phyloP scores from a whole-genome alignment of 2,329 filamentous ascomycete genomes.

The Aspergillus sp. region DNA sequence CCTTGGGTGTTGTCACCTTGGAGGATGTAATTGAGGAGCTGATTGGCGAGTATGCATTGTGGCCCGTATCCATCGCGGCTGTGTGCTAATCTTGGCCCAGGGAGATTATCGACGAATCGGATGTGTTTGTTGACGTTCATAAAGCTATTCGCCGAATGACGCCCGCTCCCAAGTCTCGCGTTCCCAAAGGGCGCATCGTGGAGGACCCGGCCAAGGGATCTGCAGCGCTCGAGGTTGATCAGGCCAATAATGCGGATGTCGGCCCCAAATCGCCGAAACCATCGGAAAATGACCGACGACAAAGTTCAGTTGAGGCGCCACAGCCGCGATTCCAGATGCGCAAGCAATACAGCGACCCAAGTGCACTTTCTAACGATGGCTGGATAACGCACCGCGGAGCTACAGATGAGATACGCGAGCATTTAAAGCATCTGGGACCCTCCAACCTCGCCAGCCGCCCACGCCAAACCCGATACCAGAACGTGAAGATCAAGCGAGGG shows the following conservation, averaged over 20 bases:
- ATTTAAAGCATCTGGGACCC: conserved; percentile 55
- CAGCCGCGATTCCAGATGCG: conserved; percentile 33
- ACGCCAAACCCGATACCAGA: conserved; percentile 51
- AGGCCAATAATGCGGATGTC: conserved; percentile 42
- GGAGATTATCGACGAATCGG: conserved; percentile 97
- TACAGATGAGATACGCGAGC: conserved; percentile 48
- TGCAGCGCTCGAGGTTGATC: conserved; percentile 23
- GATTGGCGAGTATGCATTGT: conserved; percentile 80
- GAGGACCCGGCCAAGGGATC: conserved; percentile 34
- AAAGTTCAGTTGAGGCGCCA: conserved; percentile 27
- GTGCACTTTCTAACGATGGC: conserved; percentile 16
- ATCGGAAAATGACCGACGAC: conserved; percentile 17
- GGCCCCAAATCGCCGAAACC: conserved; percentile 20
- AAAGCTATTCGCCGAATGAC: conserved; percentile 88
- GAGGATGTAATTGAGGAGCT: conserved; percentile 98
- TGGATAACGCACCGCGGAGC: conserved; percentile 40
- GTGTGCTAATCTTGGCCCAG: conserved; percentile 36
- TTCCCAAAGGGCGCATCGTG: conserved; percentile 48
- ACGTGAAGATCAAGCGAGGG: conserved; percentile 57
- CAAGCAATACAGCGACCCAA: conserved; percentile 23
- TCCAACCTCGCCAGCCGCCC: conserved; percentile 54
- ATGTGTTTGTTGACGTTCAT: conserved; percentile 96
- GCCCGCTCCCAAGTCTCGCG: conserved; percentile 69
- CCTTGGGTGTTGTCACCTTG: conserved; percentile 84
- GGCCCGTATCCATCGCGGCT: not conserved